These are phyloP conservation scores for Pleurotus ostreatus DNA, from an alignment of 768 basidiomycete genomes.

Conservation along the genomic window DNA sequence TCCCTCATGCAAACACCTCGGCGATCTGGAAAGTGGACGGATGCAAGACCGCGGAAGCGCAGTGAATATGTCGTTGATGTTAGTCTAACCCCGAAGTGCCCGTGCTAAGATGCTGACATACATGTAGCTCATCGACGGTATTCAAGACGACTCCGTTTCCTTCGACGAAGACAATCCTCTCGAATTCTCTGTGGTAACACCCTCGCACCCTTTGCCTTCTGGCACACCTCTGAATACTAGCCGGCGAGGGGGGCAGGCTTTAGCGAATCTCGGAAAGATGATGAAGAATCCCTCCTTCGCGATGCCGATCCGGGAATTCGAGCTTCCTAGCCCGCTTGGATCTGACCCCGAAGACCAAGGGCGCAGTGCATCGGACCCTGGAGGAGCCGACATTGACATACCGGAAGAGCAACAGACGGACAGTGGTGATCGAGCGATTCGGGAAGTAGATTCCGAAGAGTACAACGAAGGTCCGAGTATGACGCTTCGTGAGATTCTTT, in stretches of 20 bases:
- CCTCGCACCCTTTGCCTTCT: not conserved
- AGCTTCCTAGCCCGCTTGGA: not conserved
- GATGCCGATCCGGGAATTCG: not conserved
- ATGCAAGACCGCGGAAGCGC: not conserved
- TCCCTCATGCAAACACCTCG: constrained; percentile 3
- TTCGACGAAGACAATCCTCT: constrained; percentile 6
- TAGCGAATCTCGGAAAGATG: constrained; percentile 11
- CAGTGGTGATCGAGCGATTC: constrained; percentile 6
- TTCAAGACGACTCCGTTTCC: constrained; percentile 5
- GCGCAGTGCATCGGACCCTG: not conserved
- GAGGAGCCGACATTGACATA: not conserved
- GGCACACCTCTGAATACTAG: constrained; percentile 3
- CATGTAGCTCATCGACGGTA: constrained; percentile 3
- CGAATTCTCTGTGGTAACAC: constrained; percentile 1
- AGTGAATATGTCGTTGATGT: not conserved
- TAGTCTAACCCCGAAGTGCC: not conserved
- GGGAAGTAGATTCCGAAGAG: constrained; percentile 22
- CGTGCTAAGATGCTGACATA: not conserved
- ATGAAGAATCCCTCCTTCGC: constrained; percentile 5
- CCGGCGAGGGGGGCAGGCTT: constrained; percentile 17
- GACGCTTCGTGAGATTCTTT: constrained; percentile 44
- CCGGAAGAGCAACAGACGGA: not conserved
- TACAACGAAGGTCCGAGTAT: constrained; percentile 38
- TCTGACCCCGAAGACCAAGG: not conserved
- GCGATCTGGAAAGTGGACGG: not conserved